phyloP scores from a whole-genome alignment of 2,329 filamentous ascomycete genomes.

The Aspergillus tubingensis region DNA sequence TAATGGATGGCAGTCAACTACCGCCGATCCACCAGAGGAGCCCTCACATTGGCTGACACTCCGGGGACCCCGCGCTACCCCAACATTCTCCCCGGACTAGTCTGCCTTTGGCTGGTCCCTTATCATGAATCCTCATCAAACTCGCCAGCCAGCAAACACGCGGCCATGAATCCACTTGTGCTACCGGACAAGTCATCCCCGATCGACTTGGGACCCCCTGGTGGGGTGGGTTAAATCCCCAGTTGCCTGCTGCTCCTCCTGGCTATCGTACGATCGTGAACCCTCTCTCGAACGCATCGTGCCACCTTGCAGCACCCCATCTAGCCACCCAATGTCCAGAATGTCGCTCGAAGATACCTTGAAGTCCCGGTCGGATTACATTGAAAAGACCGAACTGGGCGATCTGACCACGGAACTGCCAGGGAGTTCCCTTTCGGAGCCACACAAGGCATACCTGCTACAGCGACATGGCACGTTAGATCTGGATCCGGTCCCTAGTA shows the following conservation, averaged over 20 bases:
- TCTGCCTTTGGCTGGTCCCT: not conserved
- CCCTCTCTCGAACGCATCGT: not conserved
- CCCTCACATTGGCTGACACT: not conserved
- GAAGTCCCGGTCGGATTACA: not conserved
- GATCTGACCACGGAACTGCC: not conserved
- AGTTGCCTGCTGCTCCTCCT: no score
- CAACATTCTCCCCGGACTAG: not conserved
- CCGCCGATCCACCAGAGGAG: constrained; percentile 5
- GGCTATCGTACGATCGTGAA: not conserved
- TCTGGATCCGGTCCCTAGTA: constrained; percentile 12
- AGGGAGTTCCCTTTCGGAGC: not conserved
- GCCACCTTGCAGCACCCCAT: not conserved
- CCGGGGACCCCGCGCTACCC: not conserved
- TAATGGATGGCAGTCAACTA: not conserved
- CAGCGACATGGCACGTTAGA: constrained; percentile 12
- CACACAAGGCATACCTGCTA: not conserved
- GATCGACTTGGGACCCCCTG: not conserved
- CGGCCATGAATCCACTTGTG: not conserved
- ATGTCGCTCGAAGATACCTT: not conserved
- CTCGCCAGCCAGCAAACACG: no score
- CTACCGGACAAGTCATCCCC: no score
- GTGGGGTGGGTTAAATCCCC: not conserved
- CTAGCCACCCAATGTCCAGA: no score
- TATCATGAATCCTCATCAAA: no score
- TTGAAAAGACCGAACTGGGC: constrained; percentile 1